Evolutionary conservation across 73 alveolate genomes (phyloP), one percentile per base, ranked within the genome.

Genomic region (Stentor coeruleus): DNA sequence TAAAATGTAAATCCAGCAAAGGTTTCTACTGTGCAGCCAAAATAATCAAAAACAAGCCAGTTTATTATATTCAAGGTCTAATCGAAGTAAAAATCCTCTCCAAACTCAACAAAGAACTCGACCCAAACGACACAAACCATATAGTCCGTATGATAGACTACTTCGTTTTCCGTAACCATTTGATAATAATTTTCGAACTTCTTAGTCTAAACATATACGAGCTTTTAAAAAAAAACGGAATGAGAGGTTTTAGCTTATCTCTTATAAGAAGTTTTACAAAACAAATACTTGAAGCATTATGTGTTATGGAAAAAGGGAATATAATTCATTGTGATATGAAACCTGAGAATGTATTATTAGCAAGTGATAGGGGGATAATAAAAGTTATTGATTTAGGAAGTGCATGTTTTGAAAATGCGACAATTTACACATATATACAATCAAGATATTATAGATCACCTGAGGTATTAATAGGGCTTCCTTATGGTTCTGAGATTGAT

Each of bases 401-500:
- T 4, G 95, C 95, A 30, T 89, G 95, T 81, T 89, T 89, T 76
- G 91, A 85, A 30, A 90, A 88, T 36, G 88, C 59, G 35, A 87
- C 87, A 3, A 76, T 89, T 39, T 89, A 85, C 75, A 57, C 87
- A 26, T 89, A 89, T 74, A 89, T 89, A 49, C 84, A 89, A 55
- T 81, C 90, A 2, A 38, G 95, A 33, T 89, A 81, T 74, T 89
- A 89, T 81, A 59, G 95, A 58, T 42, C 96, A 57, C 98, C 98
- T 2, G 98, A 93, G 84, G 96, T 93, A 3, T 59, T 93, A 41
- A 57, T 91, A 76, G 98, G 98, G 3, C 59, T 82, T 81, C 92
- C 93, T 72, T 93, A 91, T 85, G 95, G 87, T 59, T 74, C 93
- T 58, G 59, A 91, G n/a, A 93, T 93, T 57, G 98, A 93, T 85